Base-by-base conservation (phyloP, 2,329 filamentous ascomycete genomes). In the Chaetomiaceae sp. region DNA sequence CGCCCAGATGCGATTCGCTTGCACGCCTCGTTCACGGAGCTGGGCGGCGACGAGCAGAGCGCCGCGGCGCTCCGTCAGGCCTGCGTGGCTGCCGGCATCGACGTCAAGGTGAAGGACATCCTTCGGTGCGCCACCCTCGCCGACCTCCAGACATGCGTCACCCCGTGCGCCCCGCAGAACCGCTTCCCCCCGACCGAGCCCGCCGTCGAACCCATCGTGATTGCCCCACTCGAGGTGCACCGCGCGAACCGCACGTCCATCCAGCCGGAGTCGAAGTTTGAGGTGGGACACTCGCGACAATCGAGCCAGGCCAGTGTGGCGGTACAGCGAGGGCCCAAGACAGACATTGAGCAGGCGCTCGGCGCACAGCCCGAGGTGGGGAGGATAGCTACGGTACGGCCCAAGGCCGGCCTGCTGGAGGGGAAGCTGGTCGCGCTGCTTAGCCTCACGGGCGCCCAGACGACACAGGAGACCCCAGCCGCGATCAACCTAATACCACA, bases 321-420 rank as follows among this genome's bases (percentile, higher is more conserved):
- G 14, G 51, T 47, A 22, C 43, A 47, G 15, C 20, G 14, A 9
- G 48, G 30, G 17, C 51, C 41, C 11, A 49, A 41, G 38, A 52
- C 50, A 20, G 60, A 67, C 34, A 60, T 65, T 15, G 69, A 73
- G 50, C 58, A 66, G 38, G 61, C 70, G 11, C 57, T 75, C 2
- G 64, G 60, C 27, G 63, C 64, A 15, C 68, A 67, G 22, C 63
- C 60, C 19, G 62, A 65, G 17, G 64, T 76, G 12, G 65, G 62
- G 20, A 65, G 61, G 48, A 66, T 69, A 12, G 68, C 65, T 34
- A 59, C 74, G 12, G 62, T 76, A 18, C 67, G 62, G 24, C 74
- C 74, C 15, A 70, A 67, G 47, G 73, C 73, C 9, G 74, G 74
- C 8, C 65, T 69, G 12, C 69, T 77, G 38, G 73, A 77, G 50